Evolutionary conservation across 2,329 filamentous ascomycete genomes (phyloP).

Genomic region (Ustilaginoidea virens): DNA sequence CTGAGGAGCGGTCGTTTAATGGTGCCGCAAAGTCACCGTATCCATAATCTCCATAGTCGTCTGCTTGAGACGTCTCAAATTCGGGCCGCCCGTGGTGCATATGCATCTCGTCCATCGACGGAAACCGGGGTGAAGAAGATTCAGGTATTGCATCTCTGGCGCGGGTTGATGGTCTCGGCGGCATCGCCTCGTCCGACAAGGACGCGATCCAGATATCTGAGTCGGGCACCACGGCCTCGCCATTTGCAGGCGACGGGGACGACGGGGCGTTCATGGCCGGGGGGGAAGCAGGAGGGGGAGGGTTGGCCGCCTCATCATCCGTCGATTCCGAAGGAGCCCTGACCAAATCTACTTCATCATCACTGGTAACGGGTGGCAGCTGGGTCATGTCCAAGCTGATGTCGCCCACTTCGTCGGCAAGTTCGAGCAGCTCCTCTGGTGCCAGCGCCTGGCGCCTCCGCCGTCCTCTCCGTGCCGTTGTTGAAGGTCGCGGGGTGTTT

Average conservation of each 20-base stretch:
- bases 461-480: conserved; percentile 7
- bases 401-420: conserved; percentile 10
- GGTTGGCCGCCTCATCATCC: conserved; percentile 1
- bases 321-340: conserved; percentile 9
- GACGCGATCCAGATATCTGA: conserved; percentile 32
- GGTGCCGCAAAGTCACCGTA: conserved; percentile 11
- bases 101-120: neutral
- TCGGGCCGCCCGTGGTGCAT: conserved; percentile 5
- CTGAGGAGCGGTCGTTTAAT: conserved; percentile 19
- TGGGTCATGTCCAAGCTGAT: conserved; percentile 6
- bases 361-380: conserved; percentile 8
- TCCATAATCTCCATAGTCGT: conserved; percentile 11
- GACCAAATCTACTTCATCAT: conserved; percentile 16
- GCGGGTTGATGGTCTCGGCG: conserved; percentile 11
- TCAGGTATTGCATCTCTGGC: conserved; percentile 1
- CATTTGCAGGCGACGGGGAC: conserved; percentile 4
- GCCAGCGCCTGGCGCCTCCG: conserved; percentile 11
- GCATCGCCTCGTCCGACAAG: conserved; percentile 22
- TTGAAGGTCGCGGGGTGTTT: conserved; percentile 4
- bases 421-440: conserved; percentile 13
- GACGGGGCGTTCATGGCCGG: conserved; percentile 2
- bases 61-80: conserved; percentile 8
- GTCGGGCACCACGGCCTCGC: conserved; percentile 10
- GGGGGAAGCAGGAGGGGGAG: neutral
- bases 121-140: conserved; percentile 6